Conservation (phyloP, 257 asterid species). For the Nicotiana undulata region DNA sequence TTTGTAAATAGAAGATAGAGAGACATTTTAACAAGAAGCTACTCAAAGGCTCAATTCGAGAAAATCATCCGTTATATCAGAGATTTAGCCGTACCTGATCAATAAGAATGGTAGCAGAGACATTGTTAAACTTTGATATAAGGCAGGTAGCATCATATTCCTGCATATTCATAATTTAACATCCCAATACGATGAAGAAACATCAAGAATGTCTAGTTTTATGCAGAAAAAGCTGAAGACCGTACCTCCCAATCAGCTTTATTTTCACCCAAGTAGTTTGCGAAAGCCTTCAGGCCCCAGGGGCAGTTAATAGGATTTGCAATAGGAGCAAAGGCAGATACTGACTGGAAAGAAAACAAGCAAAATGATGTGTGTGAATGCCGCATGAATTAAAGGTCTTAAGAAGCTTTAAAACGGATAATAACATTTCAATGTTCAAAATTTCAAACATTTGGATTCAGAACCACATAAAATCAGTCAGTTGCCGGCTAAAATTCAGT, state of each 20-base stretch:
- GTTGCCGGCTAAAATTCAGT: not conserved
- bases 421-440: not conserved
- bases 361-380: not conserved
- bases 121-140: constrained; percentile 45
- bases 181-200: not conserved
- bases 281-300: constrained; percentile 97
- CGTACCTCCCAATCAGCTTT: constrained; percentile 90
- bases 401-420: not conserved
- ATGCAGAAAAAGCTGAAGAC: constrained; percentile 2
- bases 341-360: constrained; percentile 45
- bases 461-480: not conserved
- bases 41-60: not conserved
- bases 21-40: not conserved
- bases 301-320: constrained; percentile 78
- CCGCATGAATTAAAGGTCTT: not conserved
- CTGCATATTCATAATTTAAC: constrained; percentile 32
- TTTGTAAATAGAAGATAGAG: not conserved
- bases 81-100: constrained; percentile 60
- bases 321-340: constrained; percentile 88
- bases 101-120: constrained; percentile 78
- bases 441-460: not conserved
- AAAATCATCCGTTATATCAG: not conserved
- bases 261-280: constrained; percentile 79
- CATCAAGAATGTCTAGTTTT: not conserved
- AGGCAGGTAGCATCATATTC: constrained; percentile 89